Percentiles rank a stretch among this genome's conserved stretches.
Conservation (phyloP, 306 rosid genomes). For the Mimosa pudica region DNA sequence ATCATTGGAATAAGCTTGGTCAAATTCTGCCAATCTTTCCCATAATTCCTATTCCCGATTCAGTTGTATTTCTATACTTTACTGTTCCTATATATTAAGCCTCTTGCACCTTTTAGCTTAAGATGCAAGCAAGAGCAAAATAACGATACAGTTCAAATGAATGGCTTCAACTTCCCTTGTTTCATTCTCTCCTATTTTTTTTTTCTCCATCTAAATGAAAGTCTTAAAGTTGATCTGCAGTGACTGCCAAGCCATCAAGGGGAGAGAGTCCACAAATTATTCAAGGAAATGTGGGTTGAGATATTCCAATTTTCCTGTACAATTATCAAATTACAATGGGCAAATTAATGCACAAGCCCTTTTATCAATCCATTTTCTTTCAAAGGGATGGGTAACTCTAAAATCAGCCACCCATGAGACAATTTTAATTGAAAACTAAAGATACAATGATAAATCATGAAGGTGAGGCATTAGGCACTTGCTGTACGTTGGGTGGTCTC, state of each 20-base stretch:
- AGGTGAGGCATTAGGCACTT: conserved; percentile 7
- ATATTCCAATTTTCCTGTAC: conserved; percentile 30
- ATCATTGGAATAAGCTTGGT: background rate
- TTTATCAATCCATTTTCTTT: conserved; percentile 2
- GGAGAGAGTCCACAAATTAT: background rate
- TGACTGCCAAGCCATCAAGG: background rate
- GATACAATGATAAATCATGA: conserved; percentile 22
- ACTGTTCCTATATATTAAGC: background rate
- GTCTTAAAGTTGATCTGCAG: background rate
- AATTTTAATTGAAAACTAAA: conserved; percentile 36
- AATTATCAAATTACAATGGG: background rate
- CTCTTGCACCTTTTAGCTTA: background rate
- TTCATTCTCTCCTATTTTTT: background rate
- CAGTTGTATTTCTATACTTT: background rate
- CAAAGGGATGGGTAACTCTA: conserved; percentile 27
- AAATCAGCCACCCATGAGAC: conserved; percentile 40
- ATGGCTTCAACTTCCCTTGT: background rate
- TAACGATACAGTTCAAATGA: background rate
- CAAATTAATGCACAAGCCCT: conserved; percentile 30
- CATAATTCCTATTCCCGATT: background rate
- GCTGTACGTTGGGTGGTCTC: conserved; percentile 29
- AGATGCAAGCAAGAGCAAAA: background rate
- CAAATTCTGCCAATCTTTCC: background rate
- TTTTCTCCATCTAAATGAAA: background rate
- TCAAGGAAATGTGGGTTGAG: background rate